These are phyloP conservation scores for Sinapis alba DNA, from an alignment of 441 rosid species.

Conservation along the genomic window DNA sequence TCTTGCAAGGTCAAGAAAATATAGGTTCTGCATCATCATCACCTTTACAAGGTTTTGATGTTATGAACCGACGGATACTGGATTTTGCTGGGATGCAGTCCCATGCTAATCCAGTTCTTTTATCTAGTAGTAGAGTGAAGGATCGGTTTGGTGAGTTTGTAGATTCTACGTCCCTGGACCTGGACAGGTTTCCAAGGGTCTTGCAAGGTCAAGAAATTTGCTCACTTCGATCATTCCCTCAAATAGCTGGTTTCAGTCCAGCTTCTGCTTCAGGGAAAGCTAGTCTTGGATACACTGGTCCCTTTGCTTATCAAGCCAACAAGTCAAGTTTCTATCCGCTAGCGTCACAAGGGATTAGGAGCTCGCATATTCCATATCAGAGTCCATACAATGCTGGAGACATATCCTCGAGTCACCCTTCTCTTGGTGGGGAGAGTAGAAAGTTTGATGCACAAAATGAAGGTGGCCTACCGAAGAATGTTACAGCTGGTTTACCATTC, in stretches of 20 bases:
- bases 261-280: conserved; percentile 48
- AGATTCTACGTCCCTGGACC: conserved; percentile 50
- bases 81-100: conserved; percentile 65
- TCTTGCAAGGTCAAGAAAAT: conserved; percentile 99
- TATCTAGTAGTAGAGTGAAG: conserved; percentile 52
- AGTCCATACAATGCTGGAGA: conserved; percentile 40
- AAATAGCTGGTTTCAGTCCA: conserved; percentile 56
- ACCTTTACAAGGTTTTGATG: conserved; percentile 64
- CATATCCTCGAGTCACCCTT: conserved; percentile 38
- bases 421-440: conserved; percentile 44
- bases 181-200: conserved; percentile 76
- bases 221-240: conserved; percentile 66
- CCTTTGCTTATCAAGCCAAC: conserved; percentile 52
- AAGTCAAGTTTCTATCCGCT: conserved; percentile 54
- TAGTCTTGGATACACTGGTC: conserved; percentile 46
- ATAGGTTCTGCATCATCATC: conserved; percentile 72
- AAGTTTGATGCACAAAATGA: conserved; percentile 46
- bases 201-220: conserved; percentile 99
- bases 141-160: conserved; percentile 47
- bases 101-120: conserved; percentile 56
- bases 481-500: conserved; percentile 43
- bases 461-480: conserved; percentile 46
- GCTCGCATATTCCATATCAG: conserved; percentile 50
- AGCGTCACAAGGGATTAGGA: conserved; percentile 44
- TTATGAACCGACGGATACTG: conserved; percentile 52